Evolutionary conservation across 768 basidiomycete species (phyloP), one percentile per base, ranked within the genome.

Genomic region (Boletales sp.): DNA sequence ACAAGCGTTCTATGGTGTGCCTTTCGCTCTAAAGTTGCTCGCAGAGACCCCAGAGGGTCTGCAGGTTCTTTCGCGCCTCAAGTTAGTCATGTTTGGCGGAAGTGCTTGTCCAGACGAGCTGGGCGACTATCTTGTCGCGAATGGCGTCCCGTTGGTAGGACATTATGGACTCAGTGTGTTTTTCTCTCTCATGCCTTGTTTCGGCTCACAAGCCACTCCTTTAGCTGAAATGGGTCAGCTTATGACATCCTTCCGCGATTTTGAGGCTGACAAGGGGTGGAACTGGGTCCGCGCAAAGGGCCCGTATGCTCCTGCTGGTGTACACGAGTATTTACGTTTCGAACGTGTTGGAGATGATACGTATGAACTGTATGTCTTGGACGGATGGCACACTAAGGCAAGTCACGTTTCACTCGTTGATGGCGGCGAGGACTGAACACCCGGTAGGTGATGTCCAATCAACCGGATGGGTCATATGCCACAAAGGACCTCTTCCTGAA

Each of bases 401-500:
- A 14, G 67, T 45, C 48, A 21, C 21, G 21, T 21, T 21, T 21
- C 21, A 4, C 21, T 2, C 21, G 21, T 21, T 4, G 21, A 21
- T 21, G 21, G 21, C 4, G 21, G 21, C 21, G 21, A 21, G 8
- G 27, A 17, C 43, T 48, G 24, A 62, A 2, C n/a, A 1, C 38
- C 6, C 27, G 29, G n/a, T 35, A 65, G 60, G 54, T 65, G 35
- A 53, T 65, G 61, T 54, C 55, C 40, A 79, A 82, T 60, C 68
- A 76, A 32, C 72, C 74, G 3, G 79, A 82, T 53, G 74, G 73
- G 2, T 76, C 76, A 0, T 83, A 78, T 56, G 79, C 81, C 1
- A 79, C 78, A 14, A 79, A 74, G 45, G 81, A 83, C 56, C 68
- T 82, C 14, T 77, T 82, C 57, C 55, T 74, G n/a, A 70, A 70